Evolutionary conservation across 2,329 filamentous ascomycete species (phyloP).

Genomic region (Myriosclerotinia scirpicola): DNA sequence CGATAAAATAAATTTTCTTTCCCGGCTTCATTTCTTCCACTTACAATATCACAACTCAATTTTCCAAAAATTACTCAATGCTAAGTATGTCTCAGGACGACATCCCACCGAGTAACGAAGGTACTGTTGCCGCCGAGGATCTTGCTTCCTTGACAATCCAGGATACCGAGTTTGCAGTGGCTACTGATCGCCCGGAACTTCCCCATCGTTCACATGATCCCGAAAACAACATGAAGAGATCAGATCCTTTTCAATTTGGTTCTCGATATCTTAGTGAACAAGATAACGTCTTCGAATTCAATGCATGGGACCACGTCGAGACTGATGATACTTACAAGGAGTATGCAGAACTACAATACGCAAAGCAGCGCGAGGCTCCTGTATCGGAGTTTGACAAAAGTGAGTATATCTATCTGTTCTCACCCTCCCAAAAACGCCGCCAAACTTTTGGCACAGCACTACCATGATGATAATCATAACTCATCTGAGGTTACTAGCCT

Average conservation of each 20-base stretch:
- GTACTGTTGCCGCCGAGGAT: conserved; percentile 4
- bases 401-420: conserved; percentile 45
- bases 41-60: background rate
- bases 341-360: conserved; percentile 82
- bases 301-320: conserved; percentile 98
- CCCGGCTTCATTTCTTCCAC: background rate
- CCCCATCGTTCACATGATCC: conserved; percentile 41
- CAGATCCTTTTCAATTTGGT: conserved; percentile 93
- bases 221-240: conserved; percentile 76
- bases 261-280: conserved; percentile 79
- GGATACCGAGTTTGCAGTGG: conserved; percentile 26
- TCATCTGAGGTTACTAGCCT: conserved; percentile 59
- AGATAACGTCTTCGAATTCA: conserved; percentile 94
- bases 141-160: conserved; percentile 28
- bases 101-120: conserved; percentile 11
- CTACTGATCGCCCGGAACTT: conserved; percentile 29
- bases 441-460: conserved; percentile 51
- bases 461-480: conserved; percentile 58
- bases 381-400: conserved; percentile 92
- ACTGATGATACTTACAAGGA: conserved; percentile 85
- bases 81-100: conserved; percentile 17
- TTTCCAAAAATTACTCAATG: background rate
- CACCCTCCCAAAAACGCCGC: background rate
- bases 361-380: conserved; percentile 78
- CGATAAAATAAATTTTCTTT: conserved; percentile 9